These are phyloP conservation scores for Pistacia vera DNA, from an alignment of 345 rosid genomes.

Conservation along the genomic window DNA sequence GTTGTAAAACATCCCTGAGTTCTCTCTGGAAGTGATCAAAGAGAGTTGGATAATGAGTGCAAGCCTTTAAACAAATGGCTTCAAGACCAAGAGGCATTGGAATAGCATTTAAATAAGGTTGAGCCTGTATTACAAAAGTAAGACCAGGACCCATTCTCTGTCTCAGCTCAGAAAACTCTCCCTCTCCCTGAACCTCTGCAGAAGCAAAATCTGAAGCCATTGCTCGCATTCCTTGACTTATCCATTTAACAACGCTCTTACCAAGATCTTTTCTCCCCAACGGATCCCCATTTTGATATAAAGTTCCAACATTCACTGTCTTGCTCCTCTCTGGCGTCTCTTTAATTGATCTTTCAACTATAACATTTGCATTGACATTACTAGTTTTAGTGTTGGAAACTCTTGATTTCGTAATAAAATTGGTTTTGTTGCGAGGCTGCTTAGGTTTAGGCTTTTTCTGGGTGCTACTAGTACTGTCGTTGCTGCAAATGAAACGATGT, in stretches of 20 bases:
- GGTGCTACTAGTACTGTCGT: slow-evolving; percentile 20
- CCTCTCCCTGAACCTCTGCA: slow-evolving; percentile 83
- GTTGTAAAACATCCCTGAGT: slow-evolving; percentile 76
- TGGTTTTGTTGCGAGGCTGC: slow-evolving; percentile 33
- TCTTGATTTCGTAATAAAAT: slow-evolving; percentile 24
- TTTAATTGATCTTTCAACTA: slow-evolving; percentile 13
- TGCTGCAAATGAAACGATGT: slow-evolving; percentile 29
- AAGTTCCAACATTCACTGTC: slow-evolving; percentile 29
- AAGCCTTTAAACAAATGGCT: slow-evolving; percentile 81
- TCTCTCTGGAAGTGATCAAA: slow-evolving; percentile 97
- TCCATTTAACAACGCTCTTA: slow-evolving; percentile 76
- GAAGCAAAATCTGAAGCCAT: slow-evolving; percentile 80
- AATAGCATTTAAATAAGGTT: slow-evolving; percentile 76
- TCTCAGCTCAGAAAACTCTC: slow-evolving; percentile 73
- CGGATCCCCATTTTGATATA: slow-evolving; percentile 84
- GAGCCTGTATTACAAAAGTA: slow-evolving; percentile 88
- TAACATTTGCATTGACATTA: slow-evolving; percentile 9
- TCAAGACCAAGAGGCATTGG: slow-evolving; percentile 89
- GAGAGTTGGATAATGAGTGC: slow-evolving; percentile 86
- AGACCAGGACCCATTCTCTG: slow-evolving; percentile 84
- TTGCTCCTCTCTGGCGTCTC: slow-evolving; percentile 24
- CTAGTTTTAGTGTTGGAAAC: slow-evolving; percentile 12
- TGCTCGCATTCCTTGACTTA: slow-evolving; percentile 76
- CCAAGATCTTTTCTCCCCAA: slow-evolving; percentile 82
- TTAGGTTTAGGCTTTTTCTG: slow-evolving; percentile 37